A percentile compares a stretch with the other conserved stretches of the same genome.
phyloP scores from a whole-genome alignment of 345 rosid genomes.

The Eucalyptus polybractea region DNA sequence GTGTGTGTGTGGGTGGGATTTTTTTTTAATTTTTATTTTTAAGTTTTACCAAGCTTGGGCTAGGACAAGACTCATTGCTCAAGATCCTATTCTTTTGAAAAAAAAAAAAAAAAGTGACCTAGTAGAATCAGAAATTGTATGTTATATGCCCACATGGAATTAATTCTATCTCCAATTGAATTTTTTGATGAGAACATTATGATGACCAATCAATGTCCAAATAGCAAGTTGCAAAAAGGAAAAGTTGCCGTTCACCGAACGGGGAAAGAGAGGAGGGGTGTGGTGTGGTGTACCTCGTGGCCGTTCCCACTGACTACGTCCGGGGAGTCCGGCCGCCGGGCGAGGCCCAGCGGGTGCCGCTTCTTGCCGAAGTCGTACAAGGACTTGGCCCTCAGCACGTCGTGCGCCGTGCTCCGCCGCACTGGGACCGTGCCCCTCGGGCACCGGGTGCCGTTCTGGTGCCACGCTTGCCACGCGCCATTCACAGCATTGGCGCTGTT shows the following conservation, averaged over 20 bases:
- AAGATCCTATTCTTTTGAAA: neutral
- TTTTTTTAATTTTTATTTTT: fast-evolving
- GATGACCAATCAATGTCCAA: neutral
- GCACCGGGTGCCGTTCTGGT: conserved; percentile 69
- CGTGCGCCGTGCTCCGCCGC: conserved; percentile 64
- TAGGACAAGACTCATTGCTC: neutral
- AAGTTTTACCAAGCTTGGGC: neutral
- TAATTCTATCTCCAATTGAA: neutral
- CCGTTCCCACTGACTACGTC: conserved; percentile 71
- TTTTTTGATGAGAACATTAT: neutral
- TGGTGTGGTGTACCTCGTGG: conserved; percentile 51
- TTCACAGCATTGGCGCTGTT: conserved; percentile 1
- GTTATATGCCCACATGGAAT: neutral
- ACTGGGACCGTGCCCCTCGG: conserved; percentile 87
- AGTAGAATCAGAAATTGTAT: neutral
- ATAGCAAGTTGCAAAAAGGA: neutral
- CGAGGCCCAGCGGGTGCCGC: conserved; percentile 8
- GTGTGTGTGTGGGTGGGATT: neutral
- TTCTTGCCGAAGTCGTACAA: conserved; percentile 82
- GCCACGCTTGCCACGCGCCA: conserved; percentile 85
- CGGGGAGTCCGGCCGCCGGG: conserved; percentile 46
- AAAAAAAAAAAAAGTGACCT: neutral
- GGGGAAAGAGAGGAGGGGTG: neutral
- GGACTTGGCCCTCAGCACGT: conserved; percentile 88
- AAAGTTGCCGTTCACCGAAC: neutral